phyloP scores from a whole-genome alignment of 2,329 filamentous ascomycete genomes.

The Exophiala viscosa region DNA sequence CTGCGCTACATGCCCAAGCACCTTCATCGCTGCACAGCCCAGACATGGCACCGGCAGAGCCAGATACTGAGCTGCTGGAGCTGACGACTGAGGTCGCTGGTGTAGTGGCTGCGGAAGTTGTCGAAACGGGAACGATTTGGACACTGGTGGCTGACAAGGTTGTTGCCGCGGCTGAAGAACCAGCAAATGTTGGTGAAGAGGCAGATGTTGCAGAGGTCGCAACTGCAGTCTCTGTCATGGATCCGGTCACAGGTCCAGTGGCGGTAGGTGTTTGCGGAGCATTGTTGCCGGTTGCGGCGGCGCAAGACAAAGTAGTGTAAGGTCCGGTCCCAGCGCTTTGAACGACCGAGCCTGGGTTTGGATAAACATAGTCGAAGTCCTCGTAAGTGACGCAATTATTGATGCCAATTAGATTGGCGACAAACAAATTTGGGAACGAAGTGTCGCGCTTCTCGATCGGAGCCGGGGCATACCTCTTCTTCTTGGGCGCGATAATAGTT shows the following conservation, averaged over 20 bases:
- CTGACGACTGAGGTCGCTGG: slow-evolving; percentile 29
- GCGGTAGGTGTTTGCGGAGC: slow-evolving; percentile 20
- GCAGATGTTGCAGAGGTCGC: slow-evolving; percentile 1
- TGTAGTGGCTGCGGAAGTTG: slow-evolving; percentile 16
- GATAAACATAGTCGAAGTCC: slow-evolving; percentile 60
- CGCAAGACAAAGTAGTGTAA: slow-evolving; percentile 23
- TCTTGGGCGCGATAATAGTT: slow-evolving; percentile 54
- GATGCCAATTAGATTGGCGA: slow-evolving; percentile 61
- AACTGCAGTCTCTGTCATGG: slow-evolving; percentile 3
- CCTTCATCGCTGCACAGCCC: slow-evolving; percentile 53
- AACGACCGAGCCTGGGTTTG: slow-evolving; percentile 60
- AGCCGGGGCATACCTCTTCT: slow-evolving; percentile 40
- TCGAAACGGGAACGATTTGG: background rate
- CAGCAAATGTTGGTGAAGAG: slow-evolving; percentile 6
- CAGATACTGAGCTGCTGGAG: slow-evolving; percentile 25
- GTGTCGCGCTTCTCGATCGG: slow-evolving; percentile 32
- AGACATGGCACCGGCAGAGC: slow-evolving; percentile 36
- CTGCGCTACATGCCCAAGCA: slow-evolving; percentile 55
- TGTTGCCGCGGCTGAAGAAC: background rate
- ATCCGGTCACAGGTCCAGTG: slow-evolving; percentile 7
- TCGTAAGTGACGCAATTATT: slow-evolving; percentile 56
- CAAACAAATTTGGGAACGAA: slow-evolving; percentile 69
- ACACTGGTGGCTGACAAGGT: background rate
- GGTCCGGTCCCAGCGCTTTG: slow-evolving; percentile 34
- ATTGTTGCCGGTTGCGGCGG: slow-evolving; percentile 26